Conservation (phyloP, 2,329 filamentous ascomycete species). For the Hypoxylon rubiginosum region DNA sequence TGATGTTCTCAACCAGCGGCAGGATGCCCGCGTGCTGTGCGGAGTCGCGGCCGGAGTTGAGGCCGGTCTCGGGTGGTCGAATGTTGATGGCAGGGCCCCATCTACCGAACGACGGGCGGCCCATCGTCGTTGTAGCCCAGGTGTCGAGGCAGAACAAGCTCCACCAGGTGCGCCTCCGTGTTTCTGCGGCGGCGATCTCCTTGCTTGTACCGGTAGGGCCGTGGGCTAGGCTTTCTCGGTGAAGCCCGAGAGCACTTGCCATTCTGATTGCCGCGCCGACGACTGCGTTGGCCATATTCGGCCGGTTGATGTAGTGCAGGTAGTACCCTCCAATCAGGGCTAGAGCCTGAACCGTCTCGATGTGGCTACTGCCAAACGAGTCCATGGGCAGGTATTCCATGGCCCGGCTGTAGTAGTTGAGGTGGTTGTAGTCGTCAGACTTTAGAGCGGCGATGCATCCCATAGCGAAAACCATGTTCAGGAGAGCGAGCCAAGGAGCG, state of each 20-base stretch:
- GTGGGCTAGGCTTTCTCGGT: conserved; percentile 69
- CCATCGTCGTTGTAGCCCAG: conserved; percentile 79
- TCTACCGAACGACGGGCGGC: conserved; percentile 76
- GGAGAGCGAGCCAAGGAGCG: conserved; percentile 76
- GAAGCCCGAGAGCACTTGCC: conserved; percentile 79
- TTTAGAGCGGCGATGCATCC: conserved; percentile 78
- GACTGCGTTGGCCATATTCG: conserved; percentile 81
- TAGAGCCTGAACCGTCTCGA: conserved; percentile 81
- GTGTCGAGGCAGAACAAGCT: conserved; percentile 80
- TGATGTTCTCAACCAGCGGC: conserved; percentile 80
- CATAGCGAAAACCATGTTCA: conserved; percentile 83
- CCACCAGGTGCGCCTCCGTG: conserved; percentile 79
- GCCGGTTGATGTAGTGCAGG: conserved; percentile 81
- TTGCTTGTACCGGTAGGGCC: conserved; percentile 54
- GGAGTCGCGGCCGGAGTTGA: conserved; percentile 63
- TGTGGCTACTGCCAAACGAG: conserved; percentile 75
- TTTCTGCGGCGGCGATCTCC: conserved; percentile 69
- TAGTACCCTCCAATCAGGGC: conserved; percentile 81
- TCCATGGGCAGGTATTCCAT: conserved; percentile 76
- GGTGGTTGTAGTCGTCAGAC: conserved; percentile 74
- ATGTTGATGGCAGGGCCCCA: conserved; percentile 78
- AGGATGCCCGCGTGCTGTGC: conserved; percentile 75
- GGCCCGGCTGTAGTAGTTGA: conserved; percentile 77
- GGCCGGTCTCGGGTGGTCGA: conserved; percentile 68
- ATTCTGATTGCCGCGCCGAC: conserved; percentile 79